Evolutionary conservation across 192 early-diverging fungal genomes (phyloP).

Genomic region (Glomus cerebriforme): DNA sequence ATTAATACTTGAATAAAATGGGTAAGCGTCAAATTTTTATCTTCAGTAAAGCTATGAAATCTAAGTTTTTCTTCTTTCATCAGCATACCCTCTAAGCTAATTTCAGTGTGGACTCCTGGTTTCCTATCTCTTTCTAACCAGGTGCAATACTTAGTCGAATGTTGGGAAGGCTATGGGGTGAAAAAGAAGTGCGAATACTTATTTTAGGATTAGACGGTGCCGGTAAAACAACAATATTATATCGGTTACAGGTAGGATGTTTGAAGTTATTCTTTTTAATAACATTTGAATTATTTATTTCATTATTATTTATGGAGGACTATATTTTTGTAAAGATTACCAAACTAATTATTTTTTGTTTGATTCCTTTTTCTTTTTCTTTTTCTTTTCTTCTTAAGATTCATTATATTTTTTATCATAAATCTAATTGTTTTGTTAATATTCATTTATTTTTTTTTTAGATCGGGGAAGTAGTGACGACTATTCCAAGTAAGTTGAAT

Average conservation of each 20-base stretch:
- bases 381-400: too few relatives aligned
- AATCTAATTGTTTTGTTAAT: not conserved
- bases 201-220: slow-evolving; percentile 96
- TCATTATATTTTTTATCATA: not conserved
- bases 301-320: not conserved
- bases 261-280: not conserved
- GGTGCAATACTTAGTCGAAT: slow-evolving; percentile 75
- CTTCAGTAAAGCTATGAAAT: not conserved
- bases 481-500: slow-evolving; percentile 85
- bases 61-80: not conserved
- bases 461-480: slow-evolving; percentile 96
- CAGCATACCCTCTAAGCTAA: not conserved
- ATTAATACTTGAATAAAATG: not conserved
- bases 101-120: not conserved
- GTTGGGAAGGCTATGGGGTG: slow-evolving; percentile 83
- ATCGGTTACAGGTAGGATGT: slow-evolving; percentile 84
- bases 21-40: not conserved
- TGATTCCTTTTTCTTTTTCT: not conserved
- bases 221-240: slow-evolving; percentile 97
- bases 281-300: not conserved
- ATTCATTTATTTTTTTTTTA: slow-evolving; percentile 57
- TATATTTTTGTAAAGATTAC: not conserved
- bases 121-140: slow-evolving; percentile 34
- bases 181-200: slow-evolving; percentile 94
- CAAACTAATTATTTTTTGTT: not conserved